Evolutionary conservation across 2,329 filamentous ascomycete species (phyloP).

Genomic region (Balansia obtecta): DNA sequence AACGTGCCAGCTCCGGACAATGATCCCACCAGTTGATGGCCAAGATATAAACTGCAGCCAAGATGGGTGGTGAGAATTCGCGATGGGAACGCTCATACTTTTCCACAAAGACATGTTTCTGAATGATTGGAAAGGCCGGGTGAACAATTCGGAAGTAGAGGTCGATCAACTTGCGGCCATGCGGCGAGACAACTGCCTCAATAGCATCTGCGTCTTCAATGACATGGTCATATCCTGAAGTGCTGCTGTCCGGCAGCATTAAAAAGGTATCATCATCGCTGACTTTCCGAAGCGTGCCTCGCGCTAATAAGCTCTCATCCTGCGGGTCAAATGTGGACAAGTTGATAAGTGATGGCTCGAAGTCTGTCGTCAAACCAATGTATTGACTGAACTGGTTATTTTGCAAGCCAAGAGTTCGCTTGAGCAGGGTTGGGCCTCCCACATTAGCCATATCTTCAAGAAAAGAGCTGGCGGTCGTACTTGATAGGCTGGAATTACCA

Average conservation of each 20-base stretch:
- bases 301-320: conserved; percentile 64
- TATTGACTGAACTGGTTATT: conserved; percentile 70
- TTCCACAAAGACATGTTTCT: conserved; percentile 69
- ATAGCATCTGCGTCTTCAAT: conserved; percentile 57
- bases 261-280: conserved; percentile 69
- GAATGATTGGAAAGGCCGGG: conserved; percentile 69
- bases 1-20: conserved; percentile 50
- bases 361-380: conserved; percentile 71
- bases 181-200: conserved; percentile 61
- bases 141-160: conserved; percentile 75
- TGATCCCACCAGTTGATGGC: conserved; percentile 83
- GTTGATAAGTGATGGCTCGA: conserved; percentile 73
- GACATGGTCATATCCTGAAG: conserved; percentile 59
- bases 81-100: conserved; percentile 62
- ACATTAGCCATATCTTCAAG: conserved; percentile 61
- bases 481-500: conserved; percentile 46
- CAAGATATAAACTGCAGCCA: conserved; percentile 73
- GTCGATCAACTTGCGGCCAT: conserved; percentile 66
- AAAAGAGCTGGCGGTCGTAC: conserved; percentile 48
- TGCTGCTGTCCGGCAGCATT: conserved; percentile 62
- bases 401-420: conserved; percentile 63
- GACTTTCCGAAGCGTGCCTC: conserved; percentile 60
- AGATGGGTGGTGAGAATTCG: conserved; percentile 62
- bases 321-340: conserved; percentile 69
- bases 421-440: conserved; percentile 51